A percentile compares a stretch with the other conserved stretches of the same genome.
Evolutionary conservation across 495 filamentous ascomycete genomes (phyloP).

Genomic region (Xylona heveae): DNA sequence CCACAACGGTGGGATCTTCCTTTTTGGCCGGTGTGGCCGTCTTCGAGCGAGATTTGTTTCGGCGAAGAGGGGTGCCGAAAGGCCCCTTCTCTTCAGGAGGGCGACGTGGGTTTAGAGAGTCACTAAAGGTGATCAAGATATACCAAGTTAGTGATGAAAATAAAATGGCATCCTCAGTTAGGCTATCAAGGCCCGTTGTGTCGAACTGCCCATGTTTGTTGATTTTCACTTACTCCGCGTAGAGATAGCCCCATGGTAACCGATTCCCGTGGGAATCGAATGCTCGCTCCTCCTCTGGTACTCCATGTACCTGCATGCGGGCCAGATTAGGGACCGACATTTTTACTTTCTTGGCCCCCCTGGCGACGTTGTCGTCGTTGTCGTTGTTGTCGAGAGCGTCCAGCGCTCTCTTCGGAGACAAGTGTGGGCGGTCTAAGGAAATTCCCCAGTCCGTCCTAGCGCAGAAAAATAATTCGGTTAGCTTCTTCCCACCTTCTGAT

Average conservation of each 20-base stretch:
- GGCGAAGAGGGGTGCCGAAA: conserved; percentile 33
- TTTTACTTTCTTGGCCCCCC: too few relatives aligned
- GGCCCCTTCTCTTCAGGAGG: conserved; percentile 39
- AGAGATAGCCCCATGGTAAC: conserved; percentile 39
- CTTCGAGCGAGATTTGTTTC: conserved; percentile 26
- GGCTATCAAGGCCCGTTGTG: too few relatives aligned
- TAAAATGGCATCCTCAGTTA: too few relatives aligned
- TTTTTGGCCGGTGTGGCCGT: conserved; percentile 36
- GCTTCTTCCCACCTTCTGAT: not conserved
- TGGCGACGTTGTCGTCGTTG: too few relatives aligned
- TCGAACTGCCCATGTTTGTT: not conserved
- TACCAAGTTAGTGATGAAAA: too few relatives aligned
- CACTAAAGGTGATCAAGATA: too few relatives aligned
- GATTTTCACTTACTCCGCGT: conserved; percentile 28
- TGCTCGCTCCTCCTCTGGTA: conserved; percentile 41
- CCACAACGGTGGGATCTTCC: conserved; percentile 32
- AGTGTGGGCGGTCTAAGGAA: too few relatives aligned
- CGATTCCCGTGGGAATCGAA: conserved; percentile 34
- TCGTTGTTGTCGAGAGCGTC: too few relatives aligned
- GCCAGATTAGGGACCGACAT: too few relatives aligned
- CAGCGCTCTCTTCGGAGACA: too few relatives aligned
- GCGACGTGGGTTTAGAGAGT: conserved; percentile 25
- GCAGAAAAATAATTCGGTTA: not conserved
- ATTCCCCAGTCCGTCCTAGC: not conserved
- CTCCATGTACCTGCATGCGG: conserved; percentile 43